phyloP scores from a whole-genome alignment of 306 rosid species.

The Calophaca sinica region DNA sequence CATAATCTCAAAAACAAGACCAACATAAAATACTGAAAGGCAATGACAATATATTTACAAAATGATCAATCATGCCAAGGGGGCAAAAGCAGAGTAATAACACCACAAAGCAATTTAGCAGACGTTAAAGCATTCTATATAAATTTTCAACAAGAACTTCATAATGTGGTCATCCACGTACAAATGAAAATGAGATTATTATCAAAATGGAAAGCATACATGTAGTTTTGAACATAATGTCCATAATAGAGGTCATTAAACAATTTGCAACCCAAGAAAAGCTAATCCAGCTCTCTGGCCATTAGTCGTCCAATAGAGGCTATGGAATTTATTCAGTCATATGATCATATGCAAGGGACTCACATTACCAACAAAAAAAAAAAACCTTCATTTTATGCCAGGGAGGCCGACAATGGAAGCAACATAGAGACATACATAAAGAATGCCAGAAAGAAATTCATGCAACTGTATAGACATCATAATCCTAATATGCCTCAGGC shows the following conservation, averaged over 20 bases:
- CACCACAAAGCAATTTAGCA: neutral
- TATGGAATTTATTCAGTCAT: neutral
- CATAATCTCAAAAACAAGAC: conserved; percentile 6
- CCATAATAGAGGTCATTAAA: too few relatives aligned
- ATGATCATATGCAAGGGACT: neutral
- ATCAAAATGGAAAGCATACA: neutral
- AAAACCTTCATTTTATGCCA: neutral
- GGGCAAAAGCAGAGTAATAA: neutral
- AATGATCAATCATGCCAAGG: neutral
- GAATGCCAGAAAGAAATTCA: neutral
- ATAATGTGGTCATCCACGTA: neutral
- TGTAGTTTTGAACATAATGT: neutral
- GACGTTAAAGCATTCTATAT: neutral
- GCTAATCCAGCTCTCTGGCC: neutral
- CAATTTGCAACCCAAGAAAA: too few relatives aligned
- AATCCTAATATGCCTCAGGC: neutral
- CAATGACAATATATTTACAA: neutral
- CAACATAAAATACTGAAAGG: neutral
- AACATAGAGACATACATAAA: neutral
- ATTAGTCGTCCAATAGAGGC: neutral
- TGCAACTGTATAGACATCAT: neutral
- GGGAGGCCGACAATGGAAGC: neutral
- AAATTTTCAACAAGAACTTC: neutral
- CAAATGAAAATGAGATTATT: neutral
- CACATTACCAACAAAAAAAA: conserved; percentile 1